Conservation (phyloP, 352 stramenopile genomes). For the Salisapilia sapeloensis region DNA sequence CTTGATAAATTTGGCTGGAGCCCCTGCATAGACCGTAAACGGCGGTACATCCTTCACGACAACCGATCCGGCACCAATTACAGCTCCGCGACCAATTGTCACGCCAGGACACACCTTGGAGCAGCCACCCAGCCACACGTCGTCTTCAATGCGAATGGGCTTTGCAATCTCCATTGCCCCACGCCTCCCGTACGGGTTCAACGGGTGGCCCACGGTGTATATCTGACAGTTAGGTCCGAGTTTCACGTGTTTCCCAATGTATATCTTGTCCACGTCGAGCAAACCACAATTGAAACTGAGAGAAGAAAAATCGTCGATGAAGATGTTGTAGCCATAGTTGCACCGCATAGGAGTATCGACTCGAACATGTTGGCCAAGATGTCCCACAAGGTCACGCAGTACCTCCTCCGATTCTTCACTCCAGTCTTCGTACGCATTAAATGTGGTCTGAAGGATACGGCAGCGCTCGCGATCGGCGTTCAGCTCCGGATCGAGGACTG, state of each 20-base stretch:
- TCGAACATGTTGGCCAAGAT: conserved; percentile 16
- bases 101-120: conserved; percentile 49
- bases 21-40: conserved; percentile 41
- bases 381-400: conserved; percentile 20
- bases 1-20: conserved; percentile 65
- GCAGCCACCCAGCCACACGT: conserved; percentile 74
- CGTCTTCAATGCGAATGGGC: conserved; percentile 59
- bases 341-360: conserved; percentile 78
- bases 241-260: conserved; percentile 54
- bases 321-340: conserved; percentile 81
- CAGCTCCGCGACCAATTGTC: conserved; percentile 29
- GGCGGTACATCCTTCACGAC: conserved; percentile 61
- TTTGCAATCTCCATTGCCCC: conserved; percentile 35
- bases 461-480: conserved; percentile 14
- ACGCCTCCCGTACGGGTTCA: conserved; percentile 24
- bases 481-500: conserved; percentile 16
- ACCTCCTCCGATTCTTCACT: conserved; percentile 8
- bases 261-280: conserved; percentile 65
- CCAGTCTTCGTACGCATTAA: conserved; percentile 19
- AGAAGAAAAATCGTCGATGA: conserved; percentile 52
- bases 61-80: conserved; percentile 64
- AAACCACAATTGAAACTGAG: conserved; percentile 83
- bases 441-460: conserved; percentile 14
- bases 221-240: conserved; percentile 63
- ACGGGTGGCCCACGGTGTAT: conserved; percentile 63